phyloP scores from a whole-genome alignment of 441 rosid genomes.

The Oxalis stricta region DNA sequence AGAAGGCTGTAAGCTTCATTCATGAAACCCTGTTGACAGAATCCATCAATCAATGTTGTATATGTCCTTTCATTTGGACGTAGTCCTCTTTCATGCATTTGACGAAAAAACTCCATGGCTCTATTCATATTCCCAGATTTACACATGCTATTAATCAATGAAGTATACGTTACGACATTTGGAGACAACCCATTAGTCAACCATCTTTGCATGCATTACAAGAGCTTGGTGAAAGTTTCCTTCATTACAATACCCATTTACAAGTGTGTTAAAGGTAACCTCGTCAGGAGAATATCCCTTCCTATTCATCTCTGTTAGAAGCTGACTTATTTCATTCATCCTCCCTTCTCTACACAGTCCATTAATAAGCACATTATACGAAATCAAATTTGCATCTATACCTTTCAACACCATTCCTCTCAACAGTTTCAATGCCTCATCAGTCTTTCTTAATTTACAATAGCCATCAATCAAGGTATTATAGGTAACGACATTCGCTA shows the following conservation, averaged over 20 bases:
- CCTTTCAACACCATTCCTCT: conserved; percentile 47
- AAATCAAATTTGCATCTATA: conserved; percentile 63
- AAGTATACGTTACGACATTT: conserved; percentile 68
- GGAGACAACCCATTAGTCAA: conserved; percentile 63
- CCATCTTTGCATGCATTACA: conserved; percentile 57
- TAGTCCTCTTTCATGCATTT: conserved; percentile 73
- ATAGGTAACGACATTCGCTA: conserved; percentile 75
- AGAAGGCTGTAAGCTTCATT: conserved; percentile 47
- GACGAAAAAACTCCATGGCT: conserved; percentile 63
- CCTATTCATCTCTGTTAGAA: conserved; percentile 42
- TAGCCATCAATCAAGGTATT: conserved; percentile 60
- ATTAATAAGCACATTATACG: conserved; percentile 59
- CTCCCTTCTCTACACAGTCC: conserved; percentile 68
- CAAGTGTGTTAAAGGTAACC: conserved; percentile 70
- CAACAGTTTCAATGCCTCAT: conserved; percentile 42
- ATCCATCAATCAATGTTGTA: conserved; percentile 75
- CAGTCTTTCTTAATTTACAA: conserved; percentile 44
- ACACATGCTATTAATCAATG: conserved; percentile 69
- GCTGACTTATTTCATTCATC: conserved; percentile 49
- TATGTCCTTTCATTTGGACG: conserved; percentile 62
- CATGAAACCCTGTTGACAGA: conserved; percentile 53
- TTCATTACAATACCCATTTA: conserved; percentile 63
- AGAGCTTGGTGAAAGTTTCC: conserved; percentile 80
- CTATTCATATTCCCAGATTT: conserved; percentile 64
- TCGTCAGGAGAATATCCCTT: conserved; percentile 53